Conservation (phyloP, 2,329 filamentous ascomycete genomes). For the Davidsoniella neocaledoniae region DNA sequence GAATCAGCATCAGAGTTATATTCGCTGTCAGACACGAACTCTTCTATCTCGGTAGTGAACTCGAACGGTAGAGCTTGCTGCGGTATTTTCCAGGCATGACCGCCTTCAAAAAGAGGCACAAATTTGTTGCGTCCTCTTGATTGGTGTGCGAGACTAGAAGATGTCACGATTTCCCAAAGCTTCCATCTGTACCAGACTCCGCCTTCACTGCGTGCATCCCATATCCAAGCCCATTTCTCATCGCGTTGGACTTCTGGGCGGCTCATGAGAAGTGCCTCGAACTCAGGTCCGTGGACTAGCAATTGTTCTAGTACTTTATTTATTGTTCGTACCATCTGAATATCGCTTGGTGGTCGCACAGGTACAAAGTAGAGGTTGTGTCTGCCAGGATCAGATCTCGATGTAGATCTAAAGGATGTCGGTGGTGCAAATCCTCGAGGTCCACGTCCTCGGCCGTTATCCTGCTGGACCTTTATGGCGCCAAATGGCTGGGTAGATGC, state of each 20-base stretch:
- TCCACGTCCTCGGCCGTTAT: background rate
- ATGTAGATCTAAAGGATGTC: slow-evolving; percentile 31
- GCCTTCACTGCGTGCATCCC: slow-evolving; percentile 62
- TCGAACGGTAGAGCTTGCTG: slow-evolving; percentile 59
- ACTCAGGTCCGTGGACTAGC: slow-evolving; percentile 64
- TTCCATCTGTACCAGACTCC: slow-evolving; percentile 90
- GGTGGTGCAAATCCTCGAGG: slow-evolving; percentile 58
- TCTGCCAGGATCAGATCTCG: slow-evolving; percentile 21
- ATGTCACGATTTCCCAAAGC: slow-evolving; percentile 68
- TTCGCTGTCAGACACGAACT: slow-evolving; percentile 69
- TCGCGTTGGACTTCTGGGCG: slow-evolving; percentile 67
- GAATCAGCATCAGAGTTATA: slow-evolving; percentile 51
- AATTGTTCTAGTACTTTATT: slow-evolving; percentile 75
- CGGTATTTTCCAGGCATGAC: slow-evolving; percentile 62
- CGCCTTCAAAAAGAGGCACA: slow-evolving; percentile 56
- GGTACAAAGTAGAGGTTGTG: slow-evolving; percentile 45
- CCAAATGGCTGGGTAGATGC: slow-evolving; percentile 51
- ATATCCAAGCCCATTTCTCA: slow-evolving; percentile 88
- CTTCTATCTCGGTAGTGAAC: slow-evolving; percentile 57
- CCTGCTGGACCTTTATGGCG: slow-evolving; percentile 43
- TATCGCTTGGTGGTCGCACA: slow-evolving; percentile 58
- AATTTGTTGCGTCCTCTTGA: slow-evolving; percentile 24
- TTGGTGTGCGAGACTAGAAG: slow-evolving; percentile 16
- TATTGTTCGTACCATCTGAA: slow-evolving; percentile 65
- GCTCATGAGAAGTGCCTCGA: slow-evolving; percentile 85